Conservation (phyloP, 2,329 filamentous ascomycete genomes). For the Graphiopsis chlorocephala region DNA sequence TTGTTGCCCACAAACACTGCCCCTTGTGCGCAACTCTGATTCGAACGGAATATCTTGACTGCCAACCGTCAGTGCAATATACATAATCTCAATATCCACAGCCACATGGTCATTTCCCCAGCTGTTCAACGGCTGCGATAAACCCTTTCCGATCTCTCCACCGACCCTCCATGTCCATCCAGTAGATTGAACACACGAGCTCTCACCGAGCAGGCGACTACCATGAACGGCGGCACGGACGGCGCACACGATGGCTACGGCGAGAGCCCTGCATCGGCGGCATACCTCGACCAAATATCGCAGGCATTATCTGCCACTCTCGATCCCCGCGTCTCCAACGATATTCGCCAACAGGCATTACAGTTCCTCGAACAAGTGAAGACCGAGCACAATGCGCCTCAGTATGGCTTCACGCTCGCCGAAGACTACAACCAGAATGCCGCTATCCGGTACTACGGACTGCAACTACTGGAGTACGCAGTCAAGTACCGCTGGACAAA, state of each 20-base stretch:
- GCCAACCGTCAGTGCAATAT: not conserved
- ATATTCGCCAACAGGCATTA: slow-evolving; percentile 77
- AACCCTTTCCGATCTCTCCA: slow-evolving; percentile 10
- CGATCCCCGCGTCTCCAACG: slow-evolving; percentile 74
- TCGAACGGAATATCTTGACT: not conserved
- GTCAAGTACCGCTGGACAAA: slow-evolving; percentile 81
- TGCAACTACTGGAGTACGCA: slow-evolving; percentile 86
- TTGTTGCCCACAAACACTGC: not conserved
- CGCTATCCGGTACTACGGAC: slow-evolving; percentile 86
- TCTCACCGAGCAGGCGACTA: not conserved
- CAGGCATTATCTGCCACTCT: slow-evolving; percentile 87
- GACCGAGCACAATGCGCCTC: slow-evolving; percentile 71
- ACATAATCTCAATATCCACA: slow-evolving; percentile 5
- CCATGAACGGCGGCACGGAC: slow-evolving; percentile 19
- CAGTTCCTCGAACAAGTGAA: slow-evolving; percentile 85
- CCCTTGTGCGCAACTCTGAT: not conserved
- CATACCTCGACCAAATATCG: slow-evolving; percentile 64
- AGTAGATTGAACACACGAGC: slow-evolving; percentile 3
- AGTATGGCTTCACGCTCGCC: slow-evolving; percentile 81
- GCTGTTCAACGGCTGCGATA: slow-evolving; percentile 13
- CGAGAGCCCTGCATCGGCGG: slow-evolving; percentile 19
- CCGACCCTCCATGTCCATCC: slow-evolving; percentile 3
- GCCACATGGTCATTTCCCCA: slow-evolving; percentile 15
- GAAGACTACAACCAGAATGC: slow-evolving; percentile 71
- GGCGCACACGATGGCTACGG: slow-evolving; percentile 24